Evolutionary conservation across 1,284 basidiomycete species (phyloP).

Genomic region (Erythrobasidium hasegawianum): DNA sequence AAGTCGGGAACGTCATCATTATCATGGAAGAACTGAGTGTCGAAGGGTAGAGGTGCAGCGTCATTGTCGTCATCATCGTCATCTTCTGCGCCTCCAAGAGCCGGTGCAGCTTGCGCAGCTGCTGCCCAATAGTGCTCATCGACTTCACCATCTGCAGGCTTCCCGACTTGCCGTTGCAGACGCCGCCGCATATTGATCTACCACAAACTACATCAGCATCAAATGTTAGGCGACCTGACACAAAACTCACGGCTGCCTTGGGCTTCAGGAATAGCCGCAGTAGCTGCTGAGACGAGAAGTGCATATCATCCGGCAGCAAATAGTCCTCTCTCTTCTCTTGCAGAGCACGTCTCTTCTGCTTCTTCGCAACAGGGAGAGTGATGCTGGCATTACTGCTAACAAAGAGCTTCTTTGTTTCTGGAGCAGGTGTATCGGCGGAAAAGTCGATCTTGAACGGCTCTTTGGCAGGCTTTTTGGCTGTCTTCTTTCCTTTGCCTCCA

Average conservation of each 20-base stretch:
- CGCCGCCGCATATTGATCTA: slow-evolving; percentile 35
- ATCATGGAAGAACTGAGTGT: slow-evolving; percentile 96
- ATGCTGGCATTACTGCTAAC: slow-evolving; percentile 62
- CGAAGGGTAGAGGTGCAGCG: slow-evolving; percentile 69
- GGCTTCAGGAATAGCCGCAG: slow-evolving; percentile 93
- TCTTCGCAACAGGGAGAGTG: slow-evolving; percentile 34
- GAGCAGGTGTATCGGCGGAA: slow-evolving; percentile 58
- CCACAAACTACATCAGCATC: background rate
- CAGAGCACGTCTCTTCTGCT: slow-evolving; percentile 43
- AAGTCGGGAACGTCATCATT: slow-evolving; percentile 72
- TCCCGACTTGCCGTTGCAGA: slow-evolving; percentile 9
- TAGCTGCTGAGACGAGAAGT: slow-evolving; percentile 85
- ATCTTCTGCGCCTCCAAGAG: slow-evolving; percentile 55
- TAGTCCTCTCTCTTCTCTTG: slow-evolving; percentile 65
- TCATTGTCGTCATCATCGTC: slow-evolving; percentile 53
- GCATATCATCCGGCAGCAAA: slow-evolving; percentile 91
- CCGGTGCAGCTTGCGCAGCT: slow-evolving; percentile 66
- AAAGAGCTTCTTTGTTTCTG: slow-evolving; percentile 70
- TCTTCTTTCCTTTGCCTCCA: slow-evolving; percentile 43
- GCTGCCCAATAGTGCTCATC: slow-evolving; percentile 95
- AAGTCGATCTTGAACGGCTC: slow-evolving; percentile 88
- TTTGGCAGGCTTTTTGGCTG: slow-evolving; percentile 59
- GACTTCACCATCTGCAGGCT: slow-evolving; percentile 64
- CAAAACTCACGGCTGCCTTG: slow-evolving; percentile 70
- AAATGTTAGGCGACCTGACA: background rate